These are phyloP conservation scores for Gastrodia elata DNA, from an alignment of 106 monocot species.

Conservation along the genomic window DNA sequence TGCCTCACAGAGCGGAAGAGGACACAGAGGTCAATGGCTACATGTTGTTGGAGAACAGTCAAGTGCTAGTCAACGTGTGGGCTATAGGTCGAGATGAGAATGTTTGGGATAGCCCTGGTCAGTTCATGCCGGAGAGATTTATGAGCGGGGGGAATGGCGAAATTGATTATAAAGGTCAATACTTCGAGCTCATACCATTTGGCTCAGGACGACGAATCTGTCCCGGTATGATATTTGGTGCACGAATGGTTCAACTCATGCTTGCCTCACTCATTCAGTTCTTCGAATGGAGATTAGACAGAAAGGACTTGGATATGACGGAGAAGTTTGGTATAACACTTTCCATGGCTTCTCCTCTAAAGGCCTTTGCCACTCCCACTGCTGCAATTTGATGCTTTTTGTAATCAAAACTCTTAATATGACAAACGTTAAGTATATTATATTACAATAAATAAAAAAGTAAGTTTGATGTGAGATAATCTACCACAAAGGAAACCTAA, in stretches of 20 bases:
- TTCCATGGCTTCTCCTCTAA: constrained; percentile 7
- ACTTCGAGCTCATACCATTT: constrained; percentile 10
- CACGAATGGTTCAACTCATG: constrained; percentile 14
- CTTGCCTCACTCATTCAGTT: constrained; percentile 11
- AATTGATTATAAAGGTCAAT: constrained; percentile 3
- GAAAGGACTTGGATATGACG: constrained; percentile 4
- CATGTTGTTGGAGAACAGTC: neutral
- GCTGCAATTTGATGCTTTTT: no score
- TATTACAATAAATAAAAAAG: no score
- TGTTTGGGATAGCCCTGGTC: constrained; percentile 3
- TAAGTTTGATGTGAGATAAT: no score
- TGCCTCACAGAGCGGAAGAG: constrained; percentile 28
- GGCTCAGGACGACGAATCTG: constrained; percentile 16
- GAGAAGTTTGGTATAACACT: constrained; percentile 11
- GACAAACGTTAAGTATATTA: no score
- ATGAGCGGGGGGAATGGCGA: neutral
- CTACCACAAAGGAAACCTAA: no score
- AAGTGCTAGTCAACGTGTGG: constrained; percentile 13
- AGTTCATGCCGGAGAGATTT: constrained; percentile 13
- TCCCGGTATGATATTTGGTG: constrained; percentile 7
- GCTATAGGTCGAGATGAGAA: constrained; percentile 5
- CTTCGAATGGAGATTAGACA: constrained; percentile 15
- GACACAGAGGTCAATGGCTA: constrained; percentile 2
- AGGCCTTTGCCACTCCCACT: constrained; percentile 7
- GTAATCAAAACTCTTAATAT: no score